Evolutionary conservation across 2,329 filamentous ascomycete genomes (phyloP), one percentile per base, ranked within the genome.

Genomic region (Colletotrichum echinochloae): DNA sequence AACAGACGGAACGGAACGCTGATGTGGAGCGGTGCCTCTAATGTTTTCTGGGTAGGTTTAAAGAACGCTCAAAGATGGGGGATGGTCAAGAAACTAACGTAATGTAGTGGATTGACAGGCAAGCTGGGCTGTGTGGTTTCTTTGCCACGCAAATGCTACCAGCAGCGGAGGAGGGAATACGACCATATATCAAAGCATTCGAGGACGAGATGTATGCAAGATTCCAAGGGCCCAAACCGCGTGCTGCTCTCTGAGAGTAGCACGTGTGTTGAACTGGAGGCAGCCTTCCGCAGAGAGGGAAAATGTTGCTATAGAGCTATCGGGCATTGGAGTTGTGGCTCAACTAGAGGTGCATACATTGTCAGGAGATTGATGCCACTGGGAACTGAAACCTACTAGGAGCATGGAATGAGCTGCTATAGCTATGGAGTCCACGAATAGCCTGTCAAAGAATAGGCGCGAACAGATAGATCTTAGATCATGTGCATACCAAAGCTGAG

Each of bases 11-110:
- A 76, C 37, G 81, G 81, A 1, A 81, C 81, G 4, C 37, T 86
- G 71, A 75, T 76, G 6, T 87, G 85, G 85, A 78, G 80, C 54
- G 85, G 85, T 0, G 79, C 83, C 67, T 78, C 81, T 14, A 87
- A 87, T 74, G 72, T 83, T 5, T 79, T 81, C 23, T 87, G 85
- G 85, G 81, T 82, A 72, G 74, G 84, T 75, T 52, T n/a, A 4
- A 23, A 12, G 23, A 18, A 0, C 8, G 20, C 5, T 1, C 1
- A 1, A 12, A 3, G 14, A 5, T 8, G 8, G 7, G 9, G 8
- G 7, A 7, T 3, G 16, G n/a, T n/a, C 16, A 23, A 6, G 16
- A 12, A 12, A 30, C 68, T 72, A 28, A 71, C 44, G 3, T 37
- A 35, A 11, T 0, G 26, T 35, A 80, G 77, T 77, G 77, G 67